Evolutionary conservation across 1,284 basidiomycete genomes (phyloP), one percentile per base, ranked within the genome.

Genomic region (Cutaneotrichosporon daszewskae): DNA sequence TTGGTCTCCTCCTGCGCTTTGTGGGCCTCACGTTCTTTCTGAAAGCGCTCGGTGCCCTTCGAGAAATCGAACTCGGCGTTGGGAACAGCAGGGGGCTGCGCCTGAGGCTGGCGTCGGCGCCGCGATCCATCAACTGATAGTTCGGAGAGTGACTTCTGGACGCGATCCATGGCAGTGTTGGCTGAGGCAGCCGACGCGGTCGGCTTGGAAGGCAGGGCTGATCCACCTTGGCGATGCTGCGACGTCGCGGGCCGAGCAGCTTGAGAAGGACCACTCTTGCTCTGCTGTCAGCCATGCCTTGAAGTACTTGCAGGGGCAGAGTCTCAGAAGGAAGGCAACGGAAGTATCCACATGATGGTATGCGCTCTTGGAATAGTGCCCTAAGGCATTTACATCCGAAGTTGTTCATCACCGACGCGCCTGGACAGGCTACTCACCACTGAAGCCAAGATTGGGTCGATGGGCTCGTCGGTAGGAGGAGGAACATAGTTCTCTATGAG

Each of bases 261-360:
- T 28, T 11, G 26, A 28, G 26, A 11, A 28, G 48, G 48, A 2
- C 39, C 40, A 3, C 26, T 44, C 38, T 45, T 18, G 43, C 46
- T 52, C 50, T 52, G 27, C 20, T 14, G 42, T 48, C 36, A 48
- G 42, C 32, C n/a, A n/a, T n/a, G n/a, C n/a, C n/a, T n/a, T n/a
- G n/a, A n/a, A n/a, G n/a, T n/a, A n/a, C n/a, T n/a, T n/a, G n/a
- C n/a, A n/a, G n/a, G n/a, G n/a, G n/a, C n/a, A n/a, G n/a, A 31
- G 16, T 14, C 6, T 69, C 67, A 69, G 67, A 69, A 69, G 67
- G 67, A 69, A 69, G 67, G 67, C 67, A 69, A 69, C 66, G 66
- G 66, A 69, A 47, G 49, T 66, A 59, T 68, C 66, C 66, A 68
- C 66, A 63, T 60, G 60, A 49, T 68, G 66, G n/a, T 31, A 64